These are phyloP conservation scores for Beverwykella pulmonaria DNA, from an alignment of 495 filamentous ascomycete genomes.

Conservation along the genomic window DNA sequence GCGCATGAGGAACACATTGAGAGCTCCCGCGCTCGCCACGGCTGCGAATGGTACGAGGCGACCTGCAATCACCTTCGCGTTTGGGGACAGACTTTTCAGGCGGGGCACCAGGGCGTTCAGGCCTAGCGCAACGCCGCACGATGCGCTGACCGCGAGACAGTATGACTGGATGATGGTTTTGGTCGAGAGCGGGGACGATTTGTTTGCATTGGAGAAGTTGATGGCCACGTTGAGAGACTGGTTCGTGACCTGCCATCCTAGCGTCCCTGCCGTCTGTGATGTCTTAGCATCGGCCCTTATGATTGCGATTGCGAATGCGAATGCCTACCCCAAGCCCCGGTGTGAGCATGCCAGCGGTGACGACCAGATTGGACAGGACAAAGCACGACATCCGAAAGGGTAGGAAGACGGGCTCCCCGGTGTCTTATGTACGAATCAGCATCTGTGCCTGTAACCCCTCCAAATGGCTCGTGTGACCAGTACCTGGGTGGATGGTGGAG, in stretches of 20 bases:
- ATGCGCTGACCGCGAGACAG: constrained; percentile 85
- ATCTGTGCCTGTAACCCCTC: background rate
- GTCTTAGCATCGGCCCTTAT: constrained; percentile 1
- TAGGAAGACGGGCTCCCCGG: constrained; percentile 85
- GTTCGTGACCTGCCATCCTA: constrained; percentile 95
- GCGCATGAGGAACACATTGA: constrained; percentile 98
- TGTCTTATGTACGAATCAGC: constrained; percentile 61
- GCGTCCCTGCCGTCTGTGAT: constrained; percentile 76
- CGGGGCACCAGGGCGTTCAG: constrained; percentile 85
- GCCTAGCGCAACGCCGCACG: constrained; percentile 90
- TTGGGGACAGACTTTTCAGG: constrained; percentile 73
- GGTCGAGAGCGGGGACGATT: constrained; percentile 80
- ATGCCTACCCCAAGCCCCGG: constrained; percentile 68
- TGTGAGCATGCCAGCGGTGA: constrained; percentile 97
- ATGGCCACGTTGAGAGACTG: constrained; percentile 97
- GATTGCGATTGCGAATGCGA: background rate
- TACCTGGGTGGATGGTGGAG: constrained; percentile 92
- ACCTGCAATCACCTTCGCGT: constrained; percentile 70
- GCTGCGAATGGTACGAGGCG: constrained; percentile 94
- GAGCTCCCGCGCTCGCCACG: constrained; percentile 81
- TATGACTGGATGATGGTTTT: constrained; percentile 85
- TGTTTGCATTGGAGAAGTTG: constrained; percentile 97
- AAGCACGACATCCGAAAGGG: constrained; percentile 98
- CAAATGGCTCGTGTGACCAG: constrained; percentile 26
- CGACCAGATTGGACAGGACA: constrained; percentile 88